Conservation (phyloP, 495 filamentous ascomycete genomes). For the Talaromyces ruber region DNA sequence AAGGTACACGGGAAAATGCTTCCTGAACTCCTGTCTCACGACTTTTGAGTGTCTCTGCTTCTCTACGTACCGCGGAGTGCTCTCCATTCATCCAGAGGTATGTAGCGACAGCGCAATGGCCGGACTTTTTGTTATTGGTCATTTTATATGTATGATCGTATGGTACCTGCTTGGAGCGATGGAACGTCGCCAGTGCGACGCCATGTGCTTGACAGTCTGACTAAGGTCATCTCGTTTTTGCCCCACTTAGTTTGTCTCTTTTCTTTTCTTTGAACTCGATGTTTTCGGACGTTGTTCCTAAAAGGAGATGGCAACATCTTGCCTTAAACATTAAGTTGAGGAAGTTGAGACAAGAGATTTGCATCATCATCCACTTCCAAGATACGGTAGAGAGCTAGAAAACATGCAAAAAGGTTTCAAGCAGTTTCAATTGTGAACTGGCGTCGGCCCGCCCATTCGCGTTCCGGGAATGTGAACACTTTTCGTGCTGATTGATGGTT, state of each 20-base stretch:
- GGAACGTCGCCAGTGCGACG: background rate
- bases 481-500: background rate
- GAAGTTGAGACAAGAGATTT: background rate
- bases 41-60: background rate
- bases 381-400: background rate
- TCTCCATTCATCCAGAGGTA: background rate
- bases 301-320: background rate
- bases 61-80: background rate
- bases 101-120: background rate
- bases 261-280: background rate
- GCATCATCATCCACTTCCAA: background rate
- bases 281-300: background rate
- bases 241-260: background rate
- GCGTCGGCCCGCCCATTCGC: background rate
- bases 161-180: background rate
- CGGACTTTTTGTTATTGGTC: background rate
- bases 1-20: background rate
- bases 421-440: background rate
- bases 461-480: background rate
- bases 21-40: background rate
- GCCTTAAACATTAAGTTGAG: background rate
- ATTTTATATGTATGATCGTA: background rate
- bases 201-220: conserved; percentile 5
- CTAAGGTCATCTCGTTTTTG: background rate
- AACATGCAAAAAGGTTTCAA: background rate